Percentiles rank a stretch among this genome's conserved stretches.
Evolutionary conservation across 805 yeast genomes (phyloP).

Genomic region (Wickerhamomyces bovis): DNA sequence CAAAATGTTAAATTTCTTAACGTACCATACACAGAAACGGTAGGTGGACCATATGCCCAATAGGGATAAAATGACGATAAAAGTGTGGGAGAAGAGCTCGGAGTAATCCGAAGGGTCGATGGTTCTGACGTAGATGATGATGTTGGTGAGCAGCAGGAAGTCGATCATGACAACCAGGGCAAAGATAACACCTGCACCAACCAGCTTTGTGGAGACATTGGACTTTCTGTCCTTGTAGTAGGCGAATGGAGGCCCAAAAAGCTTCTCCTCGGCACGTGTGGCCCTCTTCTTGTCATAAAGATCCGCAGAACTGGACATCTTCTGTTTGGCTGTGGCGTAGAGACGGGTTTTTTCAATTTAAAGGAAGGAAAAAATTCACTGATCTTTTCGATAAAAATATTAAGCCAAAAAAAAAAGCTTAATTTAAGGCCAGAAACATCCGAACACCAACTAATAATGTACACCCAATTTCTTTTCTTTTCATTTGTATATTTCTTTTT

Average conservation of each 20-base stretch:
- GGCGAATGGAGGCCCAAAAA: conserved; percentile 24
- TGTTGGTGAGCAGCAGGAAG: conserved; percentile 29
- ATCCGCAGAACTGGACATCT: neutral
- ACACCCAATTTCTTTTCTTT: neutral
- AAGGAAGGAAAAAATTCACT: neutral
- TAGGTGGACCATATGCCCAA: conserved; percentile 18
- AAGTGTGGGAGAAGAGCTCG: conserved; percentile 16
- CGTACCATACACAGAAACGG: conserved; percentile 16
- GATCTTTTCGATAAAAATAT: neutral
- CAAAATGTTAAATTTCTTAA: conserved; percentile 15
- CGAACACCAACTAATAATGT: neutral
- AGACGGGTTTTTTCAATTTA: too few species aligned
- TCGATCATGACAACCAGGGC: conserved; percentile 24
- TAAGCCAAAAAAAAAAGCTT: neutral
- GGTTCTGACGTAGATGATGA: conserved; percentile 30
- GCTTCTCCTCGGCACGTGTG: conserved; percentile 10
- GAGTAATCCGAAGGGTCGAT: conserved; percentile 18
- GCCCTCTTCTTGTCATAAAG: neutral
- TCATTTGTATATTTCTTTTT: too few species aligned
- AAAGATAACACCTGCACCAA: conserved; percentile 21
- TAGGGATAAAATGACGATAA: conserved; percentile 10
- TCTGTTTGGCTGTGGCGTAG: too few species aligned
- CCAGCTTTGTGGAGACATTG: conserved; percentile 18
- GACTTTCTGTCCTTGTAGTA: conserved; percentile 15
- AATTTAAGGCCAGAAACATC: neutral